These are phyloP conservation scores for Neurospora sp. DNA, from an alignment of 495 filamentous ascomycete species.

Conservation along the genomic window DNA sequence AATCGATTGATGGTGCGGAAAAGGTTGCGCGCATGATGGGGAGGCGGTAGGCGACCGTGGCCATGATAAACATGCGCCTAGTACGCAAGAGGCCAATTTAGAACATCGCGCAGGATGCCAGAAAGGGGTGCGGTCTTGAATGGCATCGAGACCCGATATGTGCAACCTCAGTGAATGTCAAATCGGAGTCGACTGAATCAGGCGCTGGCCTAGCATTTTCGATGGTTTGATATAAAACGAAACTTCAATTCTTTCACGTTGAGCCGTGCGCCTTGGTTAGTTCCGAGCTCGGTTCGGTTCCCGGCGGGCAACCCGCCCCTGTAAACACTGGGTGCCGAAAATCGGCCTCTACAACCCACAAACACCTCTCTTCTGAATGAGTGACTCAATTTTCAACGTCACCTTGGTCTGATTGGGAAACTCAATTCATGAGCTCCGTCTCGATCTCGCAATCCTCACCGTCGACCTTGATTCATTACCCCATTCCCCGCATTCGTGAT, in stretches of 20 bases:
- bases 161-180: neutral
- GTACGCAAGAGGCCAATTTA: neutral
- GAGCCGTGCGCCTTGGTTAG: neutral
- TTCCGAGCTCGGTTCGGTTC: neutral
- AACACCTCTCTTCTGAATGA: neutral
- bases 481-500: neutral
- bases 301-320: neutral
- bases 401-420: neutral
- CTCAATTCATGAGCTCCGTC: neutral
- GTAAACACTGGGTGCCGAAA: neutral
- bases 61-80: neutral
- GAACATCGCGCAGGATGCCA: neutral
- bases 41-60: neutral
- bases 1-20: neutral
- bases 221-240: neutral
- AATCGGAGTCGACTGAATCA: neutral
- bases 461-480: neutral
- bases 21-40: neutral
- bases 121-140: neutral
- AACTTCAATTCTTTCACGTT: no score
- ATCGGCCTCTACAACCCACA: neutral
- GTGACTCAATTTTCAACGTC: neutral
- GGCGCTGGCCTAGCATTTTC: no score
- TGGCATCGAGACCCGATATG: neutral
- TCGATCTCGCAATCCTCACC: neutral